A percentile compares a stretch with the other conserved stretches of the same genome.
Conservation (phyloP, 2,329 filamentous ascomycete genomes). For the Fusarium abutilonis region DNA sequence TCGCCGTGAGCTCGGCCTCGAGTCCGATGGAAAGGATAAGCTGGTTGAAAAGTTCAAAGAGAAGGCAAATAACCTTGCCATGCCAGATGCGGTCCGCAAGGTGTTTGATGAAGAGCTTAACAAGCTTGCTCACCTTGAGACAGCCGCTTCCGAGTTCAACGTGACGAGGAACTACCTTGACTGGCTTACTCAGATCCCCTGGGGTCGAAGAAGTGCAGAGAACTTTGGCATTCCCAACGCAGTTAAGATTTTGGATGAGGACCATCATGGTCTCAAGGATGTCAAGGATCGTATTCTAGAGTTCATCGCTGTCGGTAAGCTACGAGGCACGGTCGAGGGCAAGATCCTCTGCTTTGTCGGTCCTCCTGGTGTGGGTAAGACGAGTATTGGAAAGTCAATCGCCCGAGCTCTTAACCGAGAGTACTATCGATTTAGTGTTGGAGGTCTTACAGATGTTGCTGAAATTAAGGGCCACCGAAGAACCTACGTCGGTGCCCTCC, state of each 20-base stretch:
- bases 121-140: conserved; percentile 94
- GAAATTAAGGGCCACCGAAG: conserved; percentile 98
- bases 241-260: conserved; percentile 89
- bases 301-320: conserved; percentile 97
- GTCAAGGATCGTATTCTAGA: conserved; percentile 98
- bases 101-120: conserved; percentile 98
- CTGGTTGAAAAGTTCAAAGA: conserved; percentile 97
- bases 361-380: conserved; percentile 97
- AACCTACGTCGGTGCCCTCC: conserved; percentile 95
- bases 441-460: conserved; percentile 94
- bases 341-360: conserved; percentile 99
- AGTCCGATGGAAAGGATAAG: conserved; percentile 98
- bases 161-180: conserved; percentile 98
- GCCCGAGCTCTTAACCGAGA: conserved; percentile 92
- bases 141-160: conserved; percentile 97
- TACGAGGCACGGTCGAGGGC: conserved; percentile 95
- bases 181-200: conserved; percentile 98
- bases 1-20: conserved; percentile 91
- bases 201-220: conserved; percentile 93
- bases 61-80: conserved; percentile 90
- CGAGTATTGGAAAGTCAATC: conserved; percentile 98
- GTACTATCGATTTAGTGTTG: conserved; percentile 98
- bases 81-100: conserved; percentile 96
- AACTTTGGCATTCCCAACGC: conserved; percentile 97
- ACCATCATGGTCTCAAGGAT: conserved; percentile 96